Evolutionary conservation across 2,329 filamentous ascomycete genomes (phyloP).

Genomic region (Monosporascus sp.): DNA sequence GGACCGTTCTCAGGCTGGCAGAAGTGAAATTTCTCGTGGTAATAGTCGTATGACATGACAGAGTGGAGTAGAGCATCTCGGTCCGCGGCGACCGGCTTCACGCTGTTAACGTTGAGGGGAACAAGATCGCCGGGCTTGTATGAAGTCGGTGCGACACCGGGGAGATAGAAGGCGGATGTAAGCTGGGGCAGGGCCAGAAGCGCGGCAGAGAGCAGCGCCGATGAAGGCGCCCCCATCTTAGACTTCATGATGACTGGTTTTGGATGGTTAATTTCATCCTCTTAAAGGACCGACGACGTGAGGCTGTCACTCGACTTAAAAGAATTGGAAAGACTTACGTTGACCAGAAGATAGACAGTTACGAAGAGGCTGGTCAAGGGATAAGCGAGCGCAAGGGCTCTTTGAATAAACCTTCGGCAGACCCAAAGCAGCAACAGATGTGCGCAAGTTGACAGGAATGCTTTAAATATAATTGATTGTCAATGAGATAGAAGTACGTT

Average conservation of each 20-base stretch:
- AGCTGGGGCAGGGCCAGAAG: constrained; percentile 49
- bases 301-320: too few relatives aligned
- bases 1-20: constrained; percentile 75
- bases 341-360: too few relatives aligned
- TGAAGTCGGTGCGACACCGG: constrained; percentile 88
- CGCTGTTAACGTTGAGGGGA: constrained; percentile 85
- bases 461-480: too few relatives aligned
- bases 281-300: neutral
- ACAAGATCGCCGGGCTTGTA: constrained; percentile 78
- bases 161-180: constrained; percentile 82
- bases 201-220: constrained; percentile 44
- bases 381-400: too few relatives aligned
- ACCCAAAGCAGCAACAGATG: too few relatives aligned
- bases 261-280: neutral
- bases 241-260: constrained; percentile 36
- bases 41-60: constrained; percentile 96
- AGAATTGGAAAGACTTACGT: too few relatives aligned
- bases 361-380: too few relatives aligned
- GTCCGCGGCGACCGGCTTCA: constrained; percentile 76
- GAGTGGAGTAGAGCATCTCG: constrained; percentile 79
- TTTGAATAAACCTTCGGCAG: too few relatives aligned
- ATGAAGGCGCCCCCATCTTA: constrained; percentile 38
- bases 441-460: too few relatives aligned
- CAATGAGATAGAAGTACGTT: too few relatives aligned
- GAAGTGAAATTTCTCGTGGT: constrained; percentile 81